Base-by-base conservation (phyloP, 768 basidiomycete genomes). In the Pluteus cervinus region DNA sequence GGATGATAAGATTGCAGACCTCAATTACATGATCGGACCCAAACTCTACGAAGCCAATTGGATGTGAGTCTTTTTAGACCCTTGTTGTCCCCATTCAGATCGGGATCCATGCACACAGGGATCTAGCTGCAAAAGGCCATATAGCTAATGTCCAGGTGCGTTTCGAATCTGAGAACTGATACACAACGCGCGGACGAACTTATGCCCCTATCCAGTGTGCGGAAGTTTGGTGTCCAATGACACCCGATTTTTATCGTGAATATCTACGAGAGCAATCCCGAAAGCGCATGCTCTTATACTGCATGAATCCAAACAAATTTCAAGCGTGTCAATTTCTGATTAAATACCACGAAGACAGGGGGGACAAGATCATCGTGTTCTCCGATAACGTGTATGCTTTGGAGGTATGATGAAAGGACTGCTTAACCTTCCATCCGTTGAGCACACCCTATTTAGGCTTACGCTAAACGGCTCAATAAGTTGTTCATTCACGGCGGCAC, bases 201-300 rank as follows among this genome's bases (percentile, higher is more conserved):
- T 48, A 41, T 29, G 37, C 38, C 33, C 28, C 36, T 33, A 15
- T 42, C 15, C 50, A 98, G 89, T 99, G 96, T 55, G 96, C 96
- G 11, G 96, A 99, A 61, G 96, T 99, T 6, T 99, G 96, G 96
- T 99, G 96, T 56, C 89, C 90, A 12, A 98, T 99, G 96, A 94
- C 96, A 14, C 94, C 96, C 4, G 93, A 98, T 57, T 99, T 99
- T 58, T 99, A 98, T 60, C 81, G 89, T 46, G 93, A 99, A 62
- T 99, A 99, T 56, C 75, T 99, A 47, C 73, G 87, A 44, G 88
- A 92, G 58, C 84, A 87, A 55, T 87, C 88, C 23, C 75, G 96
- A 42, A 92, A 94, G 59, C 81, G 88, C 47, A 96, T 96, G 79
- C 70, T 99, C 28, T 69, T 99, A 5, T 98, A 98, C 55, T 97